These are phyloP conservation scores for Populus trichocarpa DNA, from an alignment of 441 rosid species.

Conservation along the genomic window DNA sequence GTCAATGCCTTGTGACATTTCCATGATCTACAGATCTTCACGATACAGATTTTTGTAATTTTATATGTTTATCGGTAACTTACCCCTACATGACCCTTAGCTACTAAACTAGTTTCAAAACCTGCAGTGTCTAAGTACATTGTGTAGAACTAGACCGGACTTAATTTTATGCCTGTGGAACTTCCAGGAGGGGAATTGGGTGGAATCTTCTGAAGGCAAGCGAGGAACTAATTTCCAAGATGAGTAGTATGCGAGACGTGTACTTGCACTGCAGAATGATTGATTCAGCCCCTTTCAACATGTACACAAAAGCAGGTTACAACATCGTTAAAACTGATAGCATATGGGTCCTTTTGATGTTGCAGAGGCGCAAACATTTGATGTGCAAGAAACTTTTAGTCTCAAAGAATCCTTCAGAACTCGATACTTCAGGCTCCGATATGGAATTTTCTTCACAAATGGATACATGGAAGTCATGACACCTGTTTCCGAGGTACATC, in stretches of 20 bases:
- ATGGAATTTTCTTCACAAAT: constrained; percentile 38
- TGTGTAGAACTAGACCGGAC: constrained; percentile 7
- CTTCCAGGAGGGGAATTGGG: constrained; percentile 76
- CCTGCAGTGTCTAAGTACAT: background rate
- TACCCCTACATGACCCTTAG: background rate
- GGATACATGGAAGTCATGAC: constrained; percentile 22
- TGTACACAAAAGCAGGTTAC: constrained; percentile 89
- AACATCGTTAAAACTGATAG: constrained; percentile 60
- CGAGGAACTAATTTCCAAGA: constrained; percentile 69
- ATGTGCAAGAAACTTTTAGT: constrained; percentile 74
- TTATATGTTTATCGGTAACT: background rate
- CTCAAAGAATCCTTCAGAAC: constrained; percentile 23
- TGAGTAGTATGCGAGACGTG: constrained; percentile 57
- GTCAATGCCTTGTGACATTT: background rate
- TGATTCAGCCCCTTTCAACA: constrained; percentile 79
- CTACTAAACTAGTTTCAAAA: background rate
- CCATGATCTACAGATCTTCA: background rate
- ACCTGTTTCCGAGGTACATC: constrained; percentile 24
- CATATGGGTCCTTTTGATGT: constrained; percentile 57
- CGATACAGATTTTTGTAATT: background rate
- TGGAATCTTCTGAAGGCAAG: constrained; percentile 93
- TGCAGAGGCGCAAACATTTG: constrained; percentile 91
- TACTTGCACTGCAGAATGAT: constrained; percentile 92
- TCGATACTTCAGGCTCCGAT: constrained; percentile 32
- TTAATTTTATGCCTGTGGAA: constrained; percentile 19